Conservation (phyloP, 805 yeast genomes). For the Torulaspora gathmanii region DNA sequence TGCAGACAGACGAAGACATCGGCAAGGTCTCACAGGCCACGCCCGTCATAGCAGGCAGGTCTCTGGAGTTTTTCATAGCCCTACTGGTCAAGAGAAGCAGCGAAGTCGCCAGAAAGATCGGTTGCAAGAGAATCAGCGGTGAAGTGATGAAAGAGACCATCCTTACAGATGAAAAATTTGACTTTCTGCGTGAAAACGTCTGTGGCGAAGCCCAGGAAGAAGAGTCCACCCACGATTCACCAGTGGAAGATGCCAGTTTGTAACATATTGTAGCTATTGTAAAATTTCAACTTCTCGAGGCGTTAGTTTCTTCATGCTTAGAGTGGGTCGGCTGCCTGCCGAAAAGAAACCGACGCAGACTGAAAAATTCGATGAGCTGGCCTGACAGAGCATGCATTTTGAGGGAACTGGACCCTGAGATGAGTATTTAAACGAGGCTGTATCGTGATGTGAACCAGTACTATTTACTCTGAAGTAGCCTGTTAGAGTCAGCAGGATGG, state of each 20-base stretch:
- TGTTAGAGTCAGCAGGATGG: constrained; percentile 26
- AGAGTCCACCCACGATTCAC: neutral
- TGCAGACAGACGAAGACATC: constrained; percentile 97
- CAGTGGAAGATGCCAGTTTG: neutral
- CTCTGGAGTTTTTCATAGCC: constrained; percentile 87
- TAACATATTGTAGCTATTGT: neutral
- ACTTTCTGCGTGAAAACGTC: constrained; percentile 69
- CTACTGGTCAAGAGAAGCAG: constrained; percentile 81
- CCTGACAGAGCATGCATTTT: neutral
- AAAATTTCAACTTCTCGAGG: neutral
- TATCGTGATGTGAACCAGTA: neutral
- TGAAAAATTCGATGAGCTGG: neutral
- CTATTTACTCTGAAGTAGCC: too few relatives aligned
- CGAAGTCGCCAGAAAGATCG: constrained; percentile 66
- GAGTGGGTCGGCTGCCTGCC: neutral
- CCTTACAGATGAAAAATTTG: constrained; percentile 82
- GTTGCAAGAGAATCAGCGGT: constrained; percentile 76
- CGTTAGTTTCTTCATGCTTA: neutral
- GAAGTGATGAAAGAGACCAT: constrained; percentile 82
- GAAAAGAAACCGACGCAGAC: neutral
- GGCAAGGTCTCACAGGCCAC: constrained; percentile 99
- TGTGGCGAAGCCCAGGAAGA: constrained; percentile 24
- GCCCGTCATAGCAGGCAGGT: constrained; percentile 95
- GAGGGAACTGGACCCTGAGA: neutral
- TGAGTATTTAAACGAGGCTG: neutral